Base-by-base conservation (phyloP, 768 basidiomycete species). In the Rhodotorula toruloides region DNA sequence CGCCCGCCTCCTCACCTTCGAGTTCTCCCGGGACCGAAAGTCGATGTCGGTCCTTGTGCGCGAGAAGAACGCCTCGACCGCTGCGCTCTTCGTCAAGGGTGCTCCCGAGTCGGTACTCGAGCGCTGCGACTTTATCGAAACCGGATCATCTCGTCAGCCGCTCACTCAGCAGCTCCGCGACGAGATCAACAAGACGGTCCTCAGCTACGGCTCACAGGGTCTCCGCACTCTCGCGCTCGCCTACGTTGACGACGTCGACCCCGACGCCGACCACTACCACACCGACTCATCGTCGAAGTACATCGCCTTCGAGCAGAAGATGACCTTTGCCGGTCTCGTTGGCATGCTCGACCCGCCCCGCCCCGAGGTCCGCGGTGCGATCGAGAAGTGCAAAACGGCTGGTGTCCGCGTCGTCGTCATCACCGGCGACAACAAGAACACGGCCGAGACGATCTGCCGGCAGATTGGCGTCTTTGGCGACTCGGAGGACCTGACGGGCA, bases 261-360 rank as follows among this genome's bases (percentile, higher is more conserved):
- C 86, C 57, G 86, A 96, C 74, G 82, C 87, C 19, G 80, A 83
- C 10, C 87, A 92, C 78, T 97, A 96, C 80, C 83, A 84, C 50
- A 87, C 87, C 6, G 83, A 91, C 66, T 86, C 84, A 75, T 81
- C 87, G 8, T 82, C 83, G 61, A 89, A 94, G 72, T 99, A 96
- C 76, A 79, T 86, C 47, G 86, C 86, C 40, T 99, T 99, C 75
- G 94, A 99, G 78, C 86, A 85, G 75, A 82, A 91, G 73, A 83
- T 99, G 63, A 89, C 88, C 9, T 98, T 99, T 77, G 92, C 94
- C 63, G 93, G 91, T 21, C 81, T 99, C 53, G 91, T 94, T 64
- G 94, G 90, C 62, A 99, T 99, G 96, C 84, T 94, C 48, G 94
- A 99, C 75, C 94, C 94, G 29, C 94, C 94, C 10, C 88, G 94